phyloP scores from a whole-genome alignment of 768 basidiomycete genomes.

The Vishniacozyma victoriae region DNA sequence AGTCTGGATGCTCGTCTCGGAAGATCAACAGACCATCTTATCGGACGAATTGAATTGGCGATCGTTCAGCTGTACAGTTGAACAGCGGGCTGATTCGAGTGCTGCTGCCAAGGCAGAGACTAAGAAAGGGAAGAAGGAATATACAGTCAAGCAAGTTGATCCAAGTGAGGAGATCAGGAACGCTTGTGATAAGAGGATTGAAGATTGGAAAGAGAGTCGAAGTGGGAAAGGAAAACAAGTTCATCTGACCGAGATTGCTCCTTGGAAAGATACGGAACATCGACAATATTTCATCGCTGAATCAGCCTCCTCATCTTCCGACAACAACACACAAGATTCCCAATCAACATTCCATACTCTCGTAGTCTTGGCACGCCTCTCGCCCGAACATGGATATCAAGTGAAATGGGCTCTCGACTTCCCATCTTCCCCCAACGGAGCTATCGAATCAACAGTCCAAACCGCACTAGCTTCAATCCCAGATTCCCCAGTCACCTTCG shows the following conservation, averaged over 20 bases:
- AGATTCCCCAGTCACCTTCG: conserved; percentile 49
- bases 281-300: conserved; percentile 58
- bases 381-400: conserved; percentile 51
- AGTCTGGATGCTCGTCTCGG: conserved; percentile 60
- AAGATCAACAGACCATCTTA: conserved; percentile 54
- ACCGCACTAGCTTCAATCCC: conserved; percentile 50
- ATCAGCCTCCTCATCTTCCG: background rate
- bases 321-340: background rate
- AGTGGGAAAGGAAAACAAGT: conserved; percentile 58
- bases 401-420: conserved; percentile 59
- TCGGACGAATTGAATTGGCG: conserved; percentile 55
- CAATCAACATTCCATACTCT: conserved; percentile 50
- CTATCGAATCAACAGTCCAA: conserved; percentile 55
- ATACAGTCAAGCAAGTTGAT: conserved; percentile 2
- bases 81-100: conserved; percentile 54
- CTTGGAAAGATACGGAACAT: conserved; percentile 57
- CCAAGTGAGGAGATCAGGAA: conserved; percentile 52
- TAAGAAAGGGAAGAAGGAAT: conserved; percentile 54
- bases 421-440: conserved; percentile 55
- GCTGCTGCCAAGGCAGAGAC: conserved; percentile 60
- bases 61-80: conserved; percentile 59
- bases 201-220: conserved; percentile 53
- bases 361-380: conserved; percentile 54
- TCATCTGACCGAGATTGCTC: conserved; percentile 51
- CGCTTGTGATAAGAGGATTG: conserved; percentile 55